phyloP scores from a whole-genome alignment of 2,329 filamentous ascomycete species.

The Ophidiomyces ophidiicola region DNA sequence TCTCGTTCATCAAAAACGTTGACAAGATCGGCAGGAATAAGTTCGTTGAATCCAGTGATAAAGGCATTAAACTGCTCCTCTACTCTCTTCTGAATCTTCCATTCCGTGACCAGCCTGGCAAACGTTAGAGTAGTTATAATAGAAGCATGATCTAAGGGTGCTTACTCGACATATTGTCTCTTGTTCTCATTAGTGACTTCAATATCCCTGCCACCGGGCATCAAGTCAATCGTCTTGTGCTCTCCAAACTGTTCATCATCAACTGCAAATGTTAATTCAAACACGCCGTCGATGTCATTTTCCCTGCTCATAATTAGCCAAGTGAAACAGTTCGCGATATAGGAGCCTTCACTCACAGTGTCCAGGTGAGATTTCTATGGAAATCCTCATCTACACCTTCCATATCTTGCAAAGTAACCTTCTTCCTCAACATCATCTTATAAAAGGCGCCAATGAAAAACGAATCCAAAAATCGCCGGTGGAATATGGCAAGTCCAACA shows the following conservation, averaged over 20 bases:
- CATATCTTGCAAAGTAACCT: conserved; percentile 87
- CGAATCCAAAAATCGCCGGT: conserved; percentile 89
- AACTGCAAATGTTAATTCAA: conserved; percentile 92
- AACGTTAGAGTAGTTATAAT: neutral
- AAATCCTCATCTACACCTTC: conserved; percentile 98
- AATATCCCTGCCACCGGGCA: conserved; percentile 78
- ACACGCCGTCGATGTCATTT: conserved; percentile 88
- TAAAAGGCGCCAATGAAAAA: conserved; percentile 99
- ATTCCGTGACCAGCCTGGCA: conserved; percentile 84
- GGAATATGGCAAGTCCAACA: conserved; percentile 94
- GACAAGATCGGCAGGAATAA: conserved; percentile 90
- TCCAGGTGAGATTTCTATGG: conserved; percentile 93
- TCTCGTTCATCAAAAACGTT: conserved; percentile 98
- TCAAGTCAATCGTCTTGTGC: conserved; percentile 84
- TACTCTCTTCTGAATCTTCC: conserved; percentile 97
- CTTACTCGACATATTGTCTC: conserved; percentile 89
- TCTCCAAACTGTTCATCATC: conserved; percentile 97
- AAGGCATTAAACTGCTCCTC: conserved; percentile 98
- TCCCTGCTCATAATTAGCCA: conserved; percentile 42
- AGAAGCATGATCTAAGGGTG: conserved; percentile 12
- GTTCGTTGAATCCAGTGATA: conserved; percentile 91
- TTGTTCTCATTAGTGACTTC: conserved; percentile 98
- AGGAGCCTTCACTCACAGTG: conserved; percentile 45
- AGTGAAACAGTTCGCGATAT: neutral
- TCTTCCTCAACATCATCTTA: conserved; percentile 97